A percentile compares a stretch with the other conserved stretches of the same genome.
Conservation (phyloP, 345 rosid species). For the Lumnitzera littorea region DNA sequence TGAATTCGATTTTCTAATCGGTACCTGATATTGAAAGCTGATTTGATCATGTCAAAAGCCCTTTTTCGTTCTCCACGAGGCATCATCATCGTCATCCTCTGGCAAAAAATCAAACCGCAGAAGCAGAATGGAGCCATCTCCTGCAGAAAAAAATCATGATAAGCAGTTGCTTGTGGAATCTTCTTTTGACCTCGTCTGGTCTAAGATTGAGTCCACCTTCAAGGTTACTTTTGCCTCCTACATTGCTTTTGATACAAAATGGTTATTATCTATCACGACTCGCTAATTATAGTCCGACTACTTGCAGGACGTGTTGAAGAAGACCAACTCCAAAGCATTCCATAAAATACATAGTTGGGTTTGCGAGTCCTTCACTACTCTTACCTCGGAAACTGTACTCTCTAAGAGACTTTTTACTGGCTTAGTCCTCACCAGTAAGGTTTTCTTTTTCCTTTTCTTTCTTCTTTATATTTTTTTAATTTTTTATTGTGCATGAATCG, state of each 20-base stretch:
- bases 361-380: slow-evolving; percentile 45
- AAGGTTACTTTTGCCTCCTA: neutral
- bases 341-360: slow-evolving; percentile 65
- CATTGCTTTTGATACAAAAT: neutral
- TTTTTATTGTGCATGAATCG: neutral
- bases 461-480: neutral
- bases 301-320: slow-evolving; percentile 66
- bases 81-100: neutral
- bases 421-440: slow-evolving; percentile 81
- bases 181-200: slow-evolving; percentile 7
- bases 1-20: too few species aligned
- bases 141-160: neutral
- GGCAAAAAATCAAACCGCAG: slow-evolving; percentile 2
- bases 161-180: slow-evolving; percentile 5
- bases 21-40: neutral
- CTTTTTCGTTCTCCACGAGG: slow-evolving; percentile 7
- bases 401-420: slow-evolving; percentile 66
- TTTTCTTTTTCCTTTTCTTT: slow-evolving; percentile 1
- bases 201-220: slow-evolving; percentile 9
- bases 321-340: slow-evolving; percentile 38
- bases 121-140: neutral
- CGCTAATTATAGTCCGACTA: neutral
- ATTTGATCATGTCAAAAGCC: neutral
- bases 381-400: slow-evolving; percentile 46
- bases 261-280: neutral